Conservation (phyloP, 2,329 filamentous ascomycete genomes). For the Fusarium neocosmosporiellum region DNA sequence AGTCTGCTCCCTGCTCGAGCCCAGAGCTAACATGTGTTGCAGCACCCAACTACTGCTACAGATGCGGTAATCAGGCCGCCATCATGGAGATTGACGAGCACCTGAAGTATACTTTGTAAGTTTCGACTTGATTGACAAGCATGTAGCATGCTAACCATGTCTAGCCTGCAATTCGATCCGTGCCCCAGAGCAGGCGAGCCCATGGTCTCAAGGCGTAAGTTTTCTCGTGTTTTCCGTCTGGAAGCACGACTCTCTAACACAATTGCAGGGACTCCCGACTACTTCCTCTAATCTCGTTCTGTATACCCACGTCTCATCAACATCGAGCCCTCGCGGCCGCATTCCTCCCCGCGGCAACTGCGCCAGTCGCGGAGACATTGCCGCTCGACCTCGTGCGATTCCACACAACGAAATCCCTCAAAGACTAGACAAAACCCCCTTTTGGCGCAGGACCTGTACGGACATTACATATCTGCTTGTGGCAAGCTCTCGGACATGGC, state of each 20-base stretch:
- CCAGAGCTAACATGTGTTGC: constrained; percentile 18
- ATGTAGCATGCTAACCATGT: constrained; percentile 41
- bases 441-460: constrained; percentile 36
- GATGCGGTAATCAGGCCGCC: constrained; percentile 98
- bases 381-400: constrained; percentile 46
- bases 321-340: constrained; percentile 35
- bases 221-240: neutral
- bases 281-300: constrained; percentile 83
- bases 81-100: constrained; percentile 99
- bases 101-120: constrained; percentile 99
- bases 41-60: constrained; percentile 97
- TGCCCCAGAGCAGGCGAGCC: constrained; percentile 97
- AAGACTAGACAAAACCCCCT: constrained; percentile 27
- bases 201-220: constrained; percentile 92
- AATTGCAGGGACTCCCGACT: constrained; percentile 82
- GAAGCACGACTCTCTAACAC: constrained; percentile 31
- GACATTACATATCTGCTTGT: constrained; percentile 32
- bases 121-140: constrained; percentile 40
- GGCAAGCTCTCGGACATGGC: constrained; percentile 32
- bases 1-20: neutral
- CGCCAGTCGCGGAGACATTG: constrained; percentile 27
- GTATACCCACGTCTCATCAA: constrained; percentile 43
- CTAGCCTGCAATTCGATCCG: constrained; percentile 97
- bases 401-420: constrained; percentile 32
- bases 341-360: constrained; percentile 23